phyloP scores from a whole-genome alignment of 2,329 filamentous ascomycete genomes.

The Neocucurbitaria cava region DNA sequence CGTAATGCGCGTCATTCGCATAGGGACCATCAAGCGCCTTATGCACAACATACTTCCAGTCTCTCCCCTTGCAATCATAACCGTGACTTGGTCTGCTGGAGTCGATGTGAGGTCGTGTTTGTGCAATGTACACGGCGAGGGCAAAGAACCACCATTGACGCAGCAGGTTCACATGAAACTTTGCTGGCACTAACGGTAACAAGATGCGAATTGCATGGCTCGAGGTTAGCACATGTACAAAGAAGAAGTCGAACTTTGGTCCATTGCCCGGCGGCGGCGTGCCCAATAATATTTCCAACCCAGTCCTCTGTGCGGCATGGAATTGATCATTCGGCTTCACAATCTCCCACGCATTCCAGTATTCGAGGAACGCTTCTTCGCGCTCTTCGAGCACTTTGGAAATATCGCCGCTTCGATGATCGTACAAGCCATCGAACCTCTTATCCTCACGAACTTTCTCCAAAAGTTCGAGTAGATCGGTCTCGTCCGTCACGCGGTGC shows the following conservation, averaged over 20 bases:
- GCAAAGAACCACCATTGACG: conserved; percentile 90
- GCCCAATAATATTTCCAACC: conserved; percentile 67
- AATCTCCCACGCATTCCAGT: conserved; percentile 88
- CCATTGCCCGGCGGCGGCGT: conserved; percentile 39
- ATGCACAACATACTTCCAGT: conserved; percentile 79
- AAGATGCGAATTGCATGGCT: conserved; percentile 83
- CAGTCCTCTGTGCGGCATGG: conserved; percentile 68
- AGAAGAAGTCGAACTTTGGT: conserved; percentile 79
- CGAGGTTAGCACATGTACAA: conserved; percentile 82
- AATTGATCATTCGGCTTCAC: conserved; percentile 75
- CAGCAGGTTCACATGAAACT: conserved; percentile 76
- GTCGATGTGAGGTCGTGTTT: conserved; percentile 75
- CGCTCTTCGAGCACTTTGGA: conserved; percentile 71
- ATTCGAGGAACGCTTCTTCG: conserved; percentile 76
- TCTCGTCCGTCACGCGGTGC: conserved; percentile 51
- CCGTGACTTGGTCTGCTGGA: conserved; percentile 65
- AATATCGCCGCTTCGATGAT: conserved; percentile 68
- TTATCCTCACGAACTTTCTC: conserved; percentile 72
- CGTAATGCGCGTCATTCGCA: conserved; percentile 79
- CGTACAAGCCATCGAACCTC: conserved; percentile 72
- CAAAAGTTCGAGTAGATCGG: conserved; percentile 74
- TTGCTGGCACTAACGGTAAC: conserved; percentile 75
- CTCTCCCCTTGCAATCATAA: conserved; percentile 67
- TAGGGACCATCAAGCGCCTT: conserved; percentile 73
- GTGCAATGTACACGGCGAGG: conserved; percentile 77